Evolutionary conservation across 495 filamentous ascomycete genomes (phyloP), one percentile per base, ranked within the genome.

Genomic region (Saxispiralis lemnorum): DNA sequence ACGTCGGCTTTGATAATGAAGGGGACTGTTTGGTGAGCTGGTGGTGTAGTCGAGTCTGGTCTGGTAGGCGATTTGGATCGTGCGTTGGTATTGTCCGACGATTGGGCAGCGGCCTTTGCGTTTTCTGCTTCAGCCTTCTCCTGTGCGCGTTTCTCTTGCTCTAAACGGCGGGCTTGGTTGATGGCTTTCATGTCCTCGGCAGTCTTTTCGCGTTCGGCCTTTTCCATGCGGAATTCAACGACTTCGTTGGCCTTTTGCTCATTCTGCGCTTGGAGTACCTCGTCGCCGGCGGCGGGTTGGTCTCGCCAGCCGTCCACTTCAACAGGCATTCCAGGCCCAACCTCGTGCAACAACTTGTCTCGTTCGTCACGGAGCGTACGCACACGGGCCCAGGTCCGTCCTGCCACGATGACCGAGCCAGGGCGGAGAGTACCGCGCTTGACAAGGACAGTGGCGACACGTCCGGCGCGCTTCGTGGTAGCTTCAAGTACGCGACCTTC

Each of bases 401-500:
- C 92, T 0, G 92, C 92, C 11, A 94, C 84, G 47, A 99, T 72
- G 45, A 81, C 70, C 57, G 93, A 81, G 7, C 92, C 89, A 0
- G 68, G 65, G 1, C 76, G 71, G 10, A 99, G 65, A 0, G 88
- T 95, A 31, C 92, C 92, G 18, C 83, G 73, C 45, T 82, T 77
- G 36, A 99, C 76, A 2, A 99, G 75, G 3, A 92, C 73, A 1
- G 92, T 94, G 19, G 92, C 87, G 18, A 85, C 79, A 43, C 83
- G 80, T 6, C 92, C 89, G 41, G 79, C 75, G 19, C 72, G 74
- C 63, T 92, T 93, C 21, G 88, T 86, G 18, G 76, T 81, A n/a
- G 79, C 83, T 63, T 99, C 92, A 7, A 99, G 69, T 0, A 96
- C 71, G 85, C 87, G 94, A 10, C 92, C 92, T 62, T 99, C 92